These are phyloP conservation scores for Chenopodium berlandieri DNA, from an alignment of 148 eudicot genomes.

Conservation along the genomic window DNA sequence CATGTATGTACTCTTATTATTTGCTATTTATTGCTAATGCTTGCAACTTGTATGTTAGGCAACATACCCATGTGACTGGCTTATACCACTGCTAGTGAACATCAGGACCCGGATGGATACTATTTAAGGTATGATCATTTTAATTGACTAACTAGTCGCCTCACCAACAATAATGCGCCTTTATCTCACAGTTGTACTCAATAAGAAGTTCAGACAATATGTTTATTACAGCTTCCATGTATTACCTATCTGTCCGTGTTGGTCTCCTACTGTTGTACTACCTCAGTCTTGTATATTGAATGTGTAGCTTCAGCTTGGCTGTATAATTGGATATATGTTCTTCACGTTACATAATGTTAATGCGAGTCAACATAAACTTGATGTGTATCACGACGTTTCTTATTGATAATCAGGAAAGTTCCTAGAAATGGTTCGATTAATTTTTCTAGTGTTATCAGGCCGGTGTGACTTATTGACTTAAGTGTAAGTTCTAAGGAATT, in stretches of 20 bases:
- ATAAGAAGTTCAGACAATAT: not conserved
- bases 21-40: not conserved
- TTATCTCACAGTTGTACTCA: not conserved
- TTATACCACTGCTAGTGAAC: not conserved
- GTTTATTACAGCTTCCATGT: not conserved
- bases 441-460: not conserved
- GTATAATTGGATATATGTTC: not conserved
- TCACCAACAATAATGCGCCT: not conserved
- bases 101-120: not conserved
- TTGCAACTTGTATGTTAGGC: not conserved
- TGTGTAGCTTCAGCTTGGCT: not conserved
- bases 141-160: not conserved
- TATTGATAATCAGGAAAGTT: not conserved
- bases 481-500: not conserved
- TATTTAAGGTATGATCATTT: not conserved
- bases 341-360: not conserved
- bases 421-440: not conserved
- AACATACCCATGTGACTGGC: conserved; percentile 3
- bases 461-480: not conserved
- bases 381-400: not conserved
- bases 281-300: not conserved
- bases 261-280: not conserved
- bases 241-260: no score
- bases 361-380: not conserved
- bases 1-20: not conserved